Evolutionary conservation across 2,329 filamentous ascomycete species (phyloP), one percentile per base, ranked within the genome.

Genomic region (Lasiodiplodia gonubiensis): DNA sequence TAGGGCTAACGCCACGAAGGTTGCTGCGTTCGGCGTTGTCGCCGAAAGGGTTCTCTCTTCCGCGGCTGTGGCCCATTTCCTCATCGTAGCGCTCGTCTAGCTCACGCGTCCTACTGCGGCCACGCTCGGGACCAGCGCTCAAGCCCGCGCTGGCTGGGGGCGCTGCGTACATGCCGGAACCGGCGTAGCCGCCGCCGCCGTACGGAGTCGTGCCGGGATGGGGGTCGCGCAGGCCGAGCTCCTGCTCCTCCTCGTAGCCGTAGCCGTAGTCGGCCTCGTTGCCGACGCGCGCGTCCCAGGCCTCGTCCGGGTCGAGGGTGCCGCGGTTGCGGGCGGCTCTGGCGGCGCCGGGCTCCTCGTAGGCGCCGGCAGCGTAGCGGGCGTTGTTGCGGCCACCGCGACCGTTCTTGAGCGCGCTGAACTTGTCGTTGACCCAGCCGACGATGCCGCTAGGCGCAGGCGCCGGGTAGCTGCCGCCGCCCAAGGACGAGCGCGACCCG

Each of bases 281-380:
- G 68, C 91, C 91, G 4, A 96, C 92, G 68, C 91, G 84, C 70
- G 91, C 81, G 80, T 95, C 92, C 93, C 93, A 97, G 2, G 92
- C 92, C 74, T 94, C 92, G 76, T 96, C 92, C 1, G 91, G 91
- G 74, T 95, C 92, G 54, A 93, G 85, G 4, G 88, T 83, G 25
- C 81, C 80, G 35, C 78, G 75, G 66, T 81, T 80, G 60, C 75
- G 76, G 37, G 68, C 67, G 53, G 63, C 63, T 48, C 70, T 69
- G 16, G 74, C 76, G 67, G 74, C 73, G 7, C 80, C 75, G 5
- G 85, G 80, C 72, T 93, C 91, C 81, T 93, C 91, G 81, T 93
- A 93, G 55, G 90, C 89, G 70, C 91, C 92, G 1, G 86, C 83
- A 0, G 90, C 90, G 48, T 84, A 86, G 77, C 88, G 88, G 8